Conservation (phyloP, 208 protist genomes). For the Trypanosoma mega region DNA sequence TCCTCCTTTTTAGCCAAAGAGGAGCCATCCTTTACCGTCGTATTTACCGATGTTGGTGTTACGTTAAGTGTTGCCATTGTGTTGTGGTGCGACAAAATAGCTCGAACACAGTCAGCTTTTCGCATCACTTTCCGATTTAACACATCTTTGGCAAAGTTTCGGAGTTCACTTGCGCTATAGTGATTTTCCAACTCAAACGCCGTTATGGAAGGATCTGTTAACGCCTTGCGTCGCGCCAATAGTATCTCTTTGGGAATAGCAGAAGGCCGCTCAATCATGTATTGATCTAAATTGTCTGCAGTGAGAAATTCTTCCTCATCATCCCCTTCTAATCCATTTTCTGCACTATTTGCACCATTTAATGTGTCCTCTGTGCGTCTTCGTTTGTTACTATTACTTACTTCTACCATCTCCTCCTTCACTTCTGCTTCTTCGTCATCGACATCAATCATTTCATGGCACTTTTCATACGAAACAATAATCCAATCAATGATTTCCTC, state of each 20-base stretch:
- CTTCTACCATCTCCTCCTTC: background rate
- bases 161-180: conserved; percentile 70
- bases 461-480: conserved; percentile 68
- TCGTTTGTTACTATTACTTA: background rate
- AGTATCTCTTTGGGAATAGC: conserved; percentile 61
- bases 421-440: conserved; percentile 7
- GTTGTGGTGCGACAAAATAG: conserved; percentile 24
- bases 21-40: no score
- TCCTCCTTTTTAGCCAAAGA: no score
- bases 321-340: conserved; percentile 32
- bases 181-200: conserved; percentile 79
- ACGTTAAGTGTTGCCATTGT: background rate
- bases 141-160: conserved; percentile 38
- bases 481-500: conserved; percentile 65
- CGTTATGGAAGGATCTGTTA: conserved; percentile 56
- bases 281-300: conserved; percentile 68
- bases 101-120: conserved; percentile 17
- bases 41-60: background rate
- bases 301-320: conserved; percentile 67
- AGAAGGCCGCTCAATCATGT: conserved; percentile 59
- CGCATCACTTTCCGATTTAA: conserved; percentile 5
- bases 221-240: conserved; percentile 40
- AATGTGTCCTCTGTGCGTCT: background rate
- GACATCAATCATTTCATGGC: conserved; percentile 56
- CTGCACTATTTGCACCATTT: conserved; percentile 9